Evolutionary conservation across 179 eudicot genomes (phyloP).

Genomic region (Carnegiea gigantea): DNA sequence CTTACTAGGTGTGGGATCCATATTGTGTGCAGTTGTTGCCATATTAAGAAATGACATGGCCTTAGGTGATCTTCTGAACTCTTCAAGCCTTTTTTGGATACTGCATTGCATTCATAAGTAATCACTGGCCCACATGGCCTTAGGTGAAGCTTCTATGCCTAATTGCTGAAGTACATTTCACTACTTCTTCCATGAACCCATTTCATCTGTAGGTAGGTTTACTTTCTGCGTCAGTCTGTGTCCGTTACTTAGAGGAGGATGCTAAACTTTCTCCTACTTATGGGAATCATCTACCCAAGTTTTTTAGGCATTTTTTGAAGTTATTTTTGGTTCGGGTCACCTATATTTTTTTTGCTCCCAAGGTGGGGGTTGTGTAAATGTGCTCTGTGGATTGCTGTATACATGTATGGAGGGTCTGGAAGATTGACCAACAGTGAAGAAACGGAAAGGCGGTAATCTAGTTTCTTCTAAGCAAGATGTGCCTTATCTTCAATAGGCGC

Average conservation of each 20-base stretch:
- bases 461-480: too few species aligned
- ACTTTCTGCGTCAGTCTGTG: background rate
- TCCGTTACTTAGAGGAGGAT: too few species aligned
- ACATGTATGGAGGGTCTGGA: background rate
- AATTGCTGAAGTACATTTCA: background rate
- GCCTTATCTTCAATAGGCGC: too few species aligned
- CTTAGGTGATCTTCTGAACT: background rate
- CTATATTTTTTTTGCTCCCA: too few species aligned
- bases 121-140: background rate
- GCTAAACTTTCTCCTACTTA: too few species aligned
- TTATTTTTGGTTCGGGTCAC: too few species aligned
- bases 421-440: background rate
- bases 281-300: too few species aligned
- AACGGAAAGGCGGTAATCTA: background rate
- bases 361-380: background rate
- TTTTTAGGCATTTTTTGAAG: background rate
- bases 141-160: background rate
- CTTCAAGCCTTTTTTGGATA: background rate
- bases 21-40: too few species aligned
- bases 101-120: background rate
- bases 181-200: background rate
- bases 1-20: too few species aligned
- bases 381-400: background rate
- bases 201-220: background rate
- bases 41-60: too few species aligned